Conservation (phyloP, 1,284 basidiomycete species). For the Lignosus rhinocerotis region DNA sequence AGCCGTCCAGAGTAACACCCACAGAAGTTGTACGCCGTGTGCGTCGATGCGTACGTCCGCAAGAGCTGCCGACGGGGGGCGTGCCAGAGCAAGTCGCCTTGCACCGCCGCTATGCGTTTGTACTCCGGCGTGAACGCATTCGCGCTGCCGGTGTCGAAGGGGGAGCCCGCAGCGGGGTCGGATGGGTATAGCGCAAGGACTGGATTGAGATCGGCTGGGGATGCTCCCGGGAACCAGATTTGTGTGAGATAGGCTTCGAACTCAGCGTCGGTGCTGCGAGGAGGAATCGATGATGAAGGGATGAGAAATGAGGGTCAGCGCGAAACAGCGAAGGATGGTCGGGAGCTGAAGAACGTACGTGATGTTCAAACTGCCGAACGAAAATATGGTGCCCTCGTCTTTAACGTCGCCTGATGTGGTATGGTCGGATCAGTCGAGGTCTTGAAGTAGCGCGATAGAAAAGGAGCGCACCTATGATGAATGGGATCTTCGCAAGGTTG, state of each 20-base stretch:
- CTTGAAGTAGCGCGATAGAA: background rate
- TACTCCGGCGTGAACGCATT: slow-evolving; percentile 49
- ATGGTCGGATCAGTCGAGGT: background rate
- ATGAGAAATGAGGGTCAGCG: too few relatives aligned
- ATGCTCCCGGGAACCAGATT: slow-evolving; percentile 42
- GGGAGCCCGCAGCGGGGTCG: slow-evolving; percentile 8
- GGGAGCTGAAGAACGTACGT: slow-evolving; percentile 19
- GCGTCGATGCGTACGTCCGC: background rate
- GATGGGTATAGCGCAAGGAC: slow-evolving; percentile 20
- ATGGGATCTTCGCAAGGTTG: slow-evolving; percentile 24
- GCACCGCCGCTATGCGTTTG: slow-evolving; percentile 51
- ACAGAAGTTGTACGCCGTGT: background rate
- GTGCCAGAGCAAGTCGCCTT: slow-evolving; percentile 48
- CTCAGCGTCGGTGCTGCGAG: background rate
- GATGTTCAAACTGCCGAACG: slow-evolving; percentile 21
- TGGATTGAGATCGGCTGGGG: background rate
- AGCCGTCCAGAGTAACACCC: background rate
- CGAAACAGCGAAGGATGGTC: too few relatives aligned
- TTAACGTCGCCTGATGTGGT: slow-evolving; percentile 30
- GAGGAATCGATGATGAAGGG: background rate
- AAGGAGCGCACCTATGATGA: slow-evolving; percentile 23
- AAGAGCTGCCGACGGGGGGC: background rate
- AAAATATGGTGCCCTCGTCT: slow-evolving; percentile 37
- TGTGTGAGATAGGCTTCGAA: slow-evolving; percentile 33
- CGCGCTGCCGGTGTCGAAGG: slow-evolving; percentile 39